Evolutionary conservation across 2,329 filamentous ascomycete species (phyloP).

Genomic region (Hymenoscyphus occultus): DNA sequence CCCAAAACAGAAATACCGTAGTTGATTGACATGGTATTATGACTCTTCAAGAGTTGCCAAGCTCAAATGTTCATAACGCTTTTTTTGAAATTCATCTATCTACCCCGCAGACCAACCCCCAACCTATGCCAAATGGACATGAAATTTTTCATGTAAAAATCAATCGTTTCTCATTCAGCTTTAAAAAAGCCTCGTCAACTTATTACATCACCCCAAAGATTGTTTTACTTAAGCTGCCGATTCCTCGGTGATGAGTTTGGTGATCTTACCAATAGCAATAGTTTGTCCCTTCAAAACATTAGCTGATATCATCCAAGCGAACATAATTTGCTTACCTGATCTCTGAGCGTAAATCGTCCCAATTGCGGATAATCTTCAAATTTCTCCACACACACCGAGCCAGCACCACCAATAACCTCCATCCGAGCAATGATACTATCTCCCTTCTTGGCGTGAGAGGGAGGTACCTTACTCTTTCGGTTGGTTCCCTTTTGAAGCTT

Average conservation of each 20-base stretch:
- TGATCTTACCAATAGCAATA: constrained; percentile 99
- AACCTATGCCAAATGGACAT: constrained; percentile 5
- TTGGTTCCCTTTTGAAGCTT: constrained; percentile 93
- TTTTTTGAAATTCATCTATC: constrained; percentile 1
- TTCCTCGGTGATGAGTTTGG: constrained; percentile 66
- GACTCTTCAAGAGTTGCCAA: neutral
- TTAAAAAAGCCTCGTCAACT: neutral
- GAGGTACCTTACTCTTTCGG: constrained; percentile 88
- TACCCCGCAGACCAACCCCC: neutral
- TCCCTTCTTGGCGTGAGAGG: constrained; percentile 81
- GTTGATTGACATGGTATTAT: neutral
- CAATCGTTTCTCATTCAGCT: neutral
- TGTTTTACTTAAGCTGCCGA: constrained; percentile 20
- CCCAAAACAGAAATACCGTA: neutral
- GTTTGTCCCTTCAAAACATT: constrained; percentile 75
- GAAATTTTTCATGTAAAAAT: constrained; percentile 3
- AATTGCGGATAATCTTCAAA: constrained; percentile 97
- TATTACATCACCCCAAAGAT: neutral
- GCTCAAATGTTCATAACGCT: neutral
- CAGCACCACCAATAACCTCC: constrained; percentile 80
- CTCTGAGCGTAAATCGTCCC: constrained; percentile 84
- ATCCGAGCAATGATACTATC: constrained; percentile 88
- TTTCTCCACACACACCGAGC: constrained; percentile 85
- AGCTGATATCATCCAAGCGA: constrained; percentile 22
- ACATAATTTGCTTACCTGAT: constrained; percentile 59